A percentile compares a stretch with the other conserved stretches of the same genome.
Evolutionary conservation across 2,329 filamentous ascomycete genomes (phyloP).

Genomic region (Colletotrichum gloeosporioides): DNA sequence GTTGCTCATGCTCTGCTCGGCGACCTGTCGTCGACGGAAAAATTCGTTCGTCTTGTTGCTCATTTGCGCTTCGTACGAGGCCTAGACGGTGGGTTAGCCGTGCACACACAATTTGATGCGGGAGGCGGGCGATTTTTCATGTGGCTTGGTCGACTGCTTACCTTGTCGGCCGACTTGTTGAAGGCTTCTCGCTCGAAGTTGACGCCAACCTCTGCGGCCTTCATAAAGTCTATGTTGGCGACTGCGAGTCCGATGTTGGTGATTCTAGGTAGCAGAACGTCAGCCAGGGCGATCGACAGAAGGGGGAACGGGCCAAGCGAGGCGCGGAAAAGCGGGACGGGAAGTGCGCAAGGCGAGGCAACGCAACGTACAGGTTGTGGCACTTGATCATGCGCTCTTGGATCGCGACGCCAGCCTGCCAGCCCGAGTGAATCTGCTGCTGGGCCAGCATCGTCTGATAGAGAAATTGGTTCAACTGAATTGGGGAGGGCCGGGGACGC

Average conservation of each 20-base stretch:
- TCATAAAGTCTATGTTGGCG: constrained; percentile 43
- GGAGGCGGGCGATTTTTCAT: not conserved
- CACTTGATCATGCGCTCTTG: constrained; percentile 48
- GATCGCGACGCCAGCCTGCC: constrained; percentile 43
- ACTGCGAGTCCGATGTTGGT: constrained; percentile 56
- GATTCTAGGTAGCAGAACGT: constrained; percentile 41
- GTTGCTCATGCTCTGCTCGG: constrained; percentile 54
- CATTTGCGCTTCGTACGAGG: constrained; percentile 56
- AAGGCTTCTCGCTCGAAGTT: constrained; percentile 55
- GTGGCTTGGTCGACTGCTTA: constrained; percentile 30
- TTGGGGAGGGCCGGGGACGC: constrained; percentile 37
- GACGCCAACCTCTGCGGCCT: constrained; percentile 47
- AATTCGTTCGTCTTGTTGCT: constrained; percentile 52
- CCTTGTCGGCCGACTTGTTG: constrained; percentile 51
- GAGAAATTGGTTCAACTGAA: constrained; percentile 42
- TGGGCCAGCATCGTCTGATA: constrained; percentile 43
- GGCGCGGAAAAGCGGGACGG: not conserved
- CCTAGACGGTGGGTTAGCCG: constrained; percentile 35
- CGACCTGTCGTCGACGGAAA: constrained; percentile 54
- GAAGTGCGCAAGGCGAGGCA: not conserved
- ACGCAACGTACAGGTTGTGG: constrained; percentile 43
- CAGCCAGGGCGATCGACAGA: not conserved
- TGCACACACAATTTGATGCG: not conserved
- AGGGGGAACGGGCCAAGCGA: not conserved
- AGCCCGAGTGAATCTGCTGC: constrained; percentile 36